Base-by-base conservation (phyloP, 495 filamentous ascomycete species). In the Neurospora intermedia region DNA sequence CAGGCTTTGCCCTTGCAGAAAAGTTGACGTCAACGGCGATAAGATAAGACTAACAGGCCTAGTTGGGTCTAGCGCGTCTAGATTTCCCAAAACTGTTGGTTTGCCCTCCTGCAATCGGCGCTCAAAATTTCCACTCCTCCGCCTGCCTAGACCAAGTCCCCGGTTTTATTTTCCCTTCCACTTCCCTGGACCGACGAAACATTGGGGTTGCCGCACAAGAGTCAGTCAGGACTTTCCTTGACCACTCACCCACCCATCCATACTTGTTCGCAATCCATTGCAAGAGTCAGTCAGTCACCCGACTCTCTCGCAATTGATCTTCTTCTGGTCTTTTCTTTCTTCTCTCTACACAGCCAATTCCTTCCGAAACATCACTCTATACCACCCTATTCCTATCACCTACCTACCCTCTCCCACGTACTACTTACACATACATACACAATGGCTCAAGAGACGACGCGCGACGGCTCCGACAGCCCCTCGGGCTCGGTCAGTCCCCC, bases 381-480 rank as follows among this genome's bases (percentile, higher is more conserved):
- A 23, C 8, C 74, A 43, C 39, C 8, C 8, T 2, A 71, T 41
- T 15, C 39, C 70, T 38, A 48, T 59, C 45, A 23, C 66, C n/a
- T 4, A 71, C 48, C 70, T 1, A 46, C 39, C 16, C 9, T 1
- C 39, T 40, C 1, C 40, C 40, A 41, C 40, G 2, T 11, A 11
- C 40, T 9, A 41, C 40, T 41, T 41, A 41, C 15, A 31, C 1
- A 31, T 54, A 39, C 35, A 69, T 5, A 16, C 70, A 20, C 43
- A 72, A 80, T 76, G 77, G 76, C 71, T 69, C 75, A 72, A 48
- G 73, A 41, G 70, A 75, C 72, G 16, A 73, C 48, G 3, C 71
- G n/a, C 31, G 71, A 73, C 23, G 75, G 73, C 73, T 73, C 76
- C 70, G 75, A 77, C 27, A 77, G 75, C 75, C 76, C 77, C 43